Conservation (phyloP, 352 stramenopile genomes). For the Phytophthora pisi region DNA sequence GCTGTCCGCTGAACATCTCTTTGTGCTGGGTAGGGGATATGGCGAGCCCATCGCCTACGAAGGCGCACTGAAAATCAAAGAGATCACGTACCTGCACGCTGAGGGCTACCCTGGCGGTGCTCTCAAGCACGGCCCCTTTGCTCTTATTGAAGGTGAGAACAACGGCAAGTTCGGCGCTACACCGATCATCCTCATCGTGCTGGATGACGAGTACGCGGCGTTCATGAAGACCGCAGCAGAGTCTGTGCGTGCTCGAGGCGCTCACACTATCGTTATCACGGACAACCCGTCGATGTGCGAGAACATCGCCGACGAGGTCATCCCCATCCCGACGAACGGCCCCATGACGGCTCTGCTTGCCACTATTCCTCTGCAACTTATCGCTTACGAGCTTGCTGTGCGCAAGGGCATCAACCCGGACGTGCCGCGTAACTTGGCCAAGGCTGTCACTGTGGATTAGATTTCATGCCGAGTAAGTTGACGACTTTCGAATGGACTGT, state of each 20-base stretch:
- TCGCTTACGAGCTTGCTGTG: constrained; percentile 98
- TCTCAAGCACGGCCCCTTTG: constrained; percentile 99
- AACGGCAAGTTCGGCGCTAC: constrained; percentile 95
- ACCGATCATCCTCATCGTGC: constrained; percentile 97
- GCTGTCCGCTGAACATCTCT: constrained; percentile 92
- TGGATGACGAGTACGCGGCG: constrained; percentile 96
- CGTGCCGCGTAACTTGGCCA: constrained; percentile 97
- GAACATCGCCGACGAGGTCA: constrained; percentile 93
- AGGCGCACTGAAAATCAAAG: constrained; percentile 99
- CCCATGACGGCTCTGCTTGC: constrained; percentile 96
- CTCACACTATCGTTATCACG: constrained; percentile 98
- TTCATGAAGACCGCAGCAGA: constrained; percentile 96
- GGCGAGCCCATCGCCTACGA: constrained; percentile 96
- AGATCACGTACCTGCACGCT: constrained; percentile 99
- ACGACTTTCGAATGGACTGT: constrained; percentile 20
- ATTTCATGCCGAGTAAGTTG: constrained; percentile 17
- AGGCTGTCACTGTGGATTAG: constrained; percentile 99
- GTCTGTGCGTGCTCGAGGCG: constrained; percentile 96
- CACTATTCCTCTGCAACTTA: constrained; percentile 97
- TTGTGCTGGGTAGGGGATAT: constrained; percentile 95
- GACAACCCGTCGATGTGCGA: constrained; percentile 94
- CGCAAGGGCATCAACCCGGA: constrained; percentile 98
- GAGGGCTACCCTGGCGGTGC: constrained; percentile 98
- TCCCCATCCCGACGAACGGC: constrained; percentile 97
- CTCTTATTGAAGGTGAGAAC: constrained; percentile 96